These are phyloP conservation scores for Quercus wislizeni DNA, from an alignment of 306 rosid species.

Conservation along the genomic window DNA sequence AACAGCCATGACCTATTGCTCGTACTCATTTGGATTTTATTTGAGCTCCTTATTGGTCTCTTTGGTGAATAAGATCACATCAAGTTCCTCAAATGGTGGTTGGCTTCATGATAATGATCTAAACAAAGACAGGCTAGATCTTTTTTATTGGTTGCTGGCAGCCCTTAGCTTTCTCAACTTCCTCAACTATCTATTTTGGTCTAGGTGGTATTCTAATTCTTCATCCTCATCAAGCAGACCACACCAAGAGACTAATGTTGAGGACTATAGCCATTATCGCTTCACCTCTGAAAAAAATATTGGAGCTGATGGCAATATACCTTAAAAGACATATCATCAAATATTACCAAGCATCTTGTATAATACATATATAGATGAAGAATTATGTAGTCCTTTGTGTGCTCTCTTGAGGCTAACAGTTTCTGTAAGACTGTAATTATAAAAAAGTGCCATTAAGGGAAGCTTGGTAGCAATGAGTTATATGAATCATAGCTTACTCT, in stretches of 20 bases:
- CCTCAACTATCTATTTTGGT: conserved; percentile 79
- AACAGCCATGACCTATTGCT: conserved; percentile 82
- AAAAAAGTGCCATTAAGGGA: neutral
- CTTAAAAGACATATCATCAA: conserved; percentile 3
- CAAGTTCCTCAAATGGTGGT: conserved; percentile 41
- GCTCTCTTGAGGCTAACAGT: neutral
- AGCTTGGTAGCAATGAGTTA: neutral
- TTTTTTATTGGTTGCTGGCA: conserved; percentile 82
- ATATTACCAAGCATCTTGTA: neutral
- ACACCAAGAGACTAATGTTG: conserved; percentile 5
- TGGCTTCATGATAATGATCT: conserved; percentile 77
- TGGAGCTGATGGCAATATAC: conserved; percentile 29
- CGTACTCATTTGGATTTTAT: conserved; percentile 90
- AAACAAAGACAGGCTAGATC: conserved; percentile 82
- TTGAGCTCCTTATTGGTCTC: conserved; percentile 78
- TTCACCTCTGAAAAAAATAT: conserved; percentile 20
- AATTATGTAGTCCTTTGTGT: neutral
- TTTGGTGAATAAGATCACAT: conserved; percentile 69
- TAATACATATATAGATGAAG: neutral
- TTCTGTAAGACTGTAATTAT: conserved; percentile 4
- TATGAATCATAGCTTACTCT: neutral
- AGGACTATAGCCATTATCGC: conserved; percentile 10
- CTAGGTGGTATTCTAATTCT: conserved; percentile 52
- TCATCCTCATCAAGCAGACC: conserved; percentile 35
- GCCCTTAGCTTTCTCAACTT: conserved; percentile 76